A percentile compares a stretch with the other conserved stretches of the same genome.
These are phyloP conservation scores for Cryptococcus hybrid DNA, from an alignment of 1,284 basidiomycete genomes.

Conservation along the genomic window DNA sequence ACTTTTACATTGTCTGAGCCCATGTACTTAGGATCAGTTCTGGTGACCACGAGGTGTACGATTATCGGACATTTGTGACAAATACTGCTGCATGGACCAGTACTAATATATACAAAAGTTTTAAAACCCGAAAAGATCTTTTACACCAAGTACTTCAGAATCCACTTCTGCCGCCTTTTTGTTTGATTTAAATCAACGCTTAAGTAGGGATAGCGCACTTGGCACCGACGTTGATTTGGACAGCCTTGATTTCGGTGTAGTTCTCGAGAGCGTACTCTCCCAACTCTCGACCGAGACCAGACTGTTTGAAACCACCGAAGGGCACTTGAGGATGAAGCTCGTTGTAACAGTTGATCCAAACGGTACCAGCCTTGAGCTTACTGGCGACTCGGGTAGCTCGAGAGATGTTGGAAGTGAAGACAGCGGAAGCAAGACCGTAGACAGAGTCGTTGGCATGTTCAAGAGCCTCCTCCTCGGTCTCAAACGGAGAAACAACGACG, in stretches of 20 bases:
- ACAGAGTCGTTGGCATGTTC: constrained; percentile 74
- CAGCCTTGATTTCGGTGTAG: constrained; percentile 79
- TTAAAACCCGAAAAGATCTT: too few species aligned
- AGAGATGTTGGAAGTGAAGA: constrained; percentile 83
- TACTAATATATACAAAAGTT: too few species aligned
- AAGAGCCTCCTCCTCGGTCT: constrained; percentile 54
- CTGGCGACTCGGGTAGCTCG: constrained; percentile 83
- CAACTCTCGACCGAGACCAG: constrained; percentile 73
- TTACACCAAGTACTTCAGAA: constrained; percentile 28
- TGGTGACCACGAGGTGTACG: too few species aligned
- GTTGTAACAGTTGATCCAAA: constrained; percentile 89
- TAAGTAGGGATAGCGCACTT: constrained; percentile 2
- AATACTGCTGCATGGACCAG: too few species aligned
- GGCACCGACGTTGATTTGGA: constrained; percentile 66
- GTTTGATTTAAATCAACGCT: background rate
- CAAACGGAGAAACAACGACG: constrained; percentile 50
- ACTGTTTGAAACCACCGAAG: constrained; percentile 89
- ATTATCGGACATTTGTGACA: too few species aligned
- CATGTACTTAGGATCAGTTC: background rate
- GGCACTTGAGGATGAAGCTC: constrained; percentile 75
- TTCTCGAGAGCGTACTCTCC: constrained; percentile 82
- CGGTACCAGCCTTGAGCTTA: constrained; percentile 72
- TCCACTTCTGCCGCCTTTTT: too few species aligned
- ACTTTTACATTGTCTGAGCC: constrained; percentile 24
- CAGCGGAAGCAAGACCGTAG: constrained; percentile 83